Conservation (phyloP, 2,329 filamentous ascomycete genomes). For the Tolypocladium nubicola region DNA sequence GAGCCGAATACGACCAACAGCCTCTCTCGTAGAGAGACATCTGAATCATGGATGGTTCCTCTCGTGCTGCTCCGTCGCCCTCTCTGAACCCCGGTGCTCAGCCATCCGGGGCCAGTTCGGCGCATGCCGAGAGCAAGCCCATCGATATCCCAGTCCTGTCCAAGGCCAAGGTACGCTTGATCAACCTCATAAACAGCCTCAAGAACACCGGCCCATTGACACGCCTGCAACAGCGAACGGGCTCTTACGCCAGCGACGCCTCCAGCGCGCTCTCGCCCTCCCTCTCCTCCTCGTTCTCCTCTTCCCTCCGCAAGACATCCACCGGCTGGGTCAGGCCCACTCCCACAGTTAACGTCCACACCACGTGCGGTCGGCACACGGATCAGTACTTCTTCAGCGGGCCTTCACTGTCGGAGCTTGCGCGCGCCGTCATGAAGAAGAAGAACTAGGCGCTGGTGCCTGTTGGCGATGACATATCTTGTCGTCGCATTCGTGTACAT, state of each 20-base stretch:
- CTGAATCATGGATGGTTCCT: not conserved
- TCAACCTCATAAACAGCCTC: not conserved
- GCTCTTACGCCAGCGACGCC: conserved; percentile 18
- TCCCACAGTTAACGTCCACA: conserved; percentile 39
- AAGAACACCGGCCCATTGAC: conserved; percentile 8
- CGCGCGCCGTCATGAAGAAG: conserved; percentile 28
- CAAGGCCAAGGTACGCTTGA: conserved; percentile 12
- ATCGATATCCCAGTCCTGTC: conserved; percentile 8
- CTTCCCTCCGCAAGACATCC: conserved; percentile 18
- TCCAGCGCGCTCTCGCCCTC: conserved; percentile 6
- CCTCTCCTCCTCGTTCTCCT: conserved; percentile 10
- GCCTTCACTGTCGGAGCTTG: conserved; percentile 32
- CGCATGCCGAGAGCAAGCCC: conserved; percentile 5
- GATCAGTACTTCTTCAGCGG: conserved; percentile 43
- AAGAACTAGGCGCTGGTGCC: conserved; percentile 4
- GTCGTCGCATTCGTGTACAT: conserved; percentile 4
- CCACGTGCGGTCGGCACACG: conserved; percentile 44
- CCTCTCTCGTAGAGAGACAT: not conserved
- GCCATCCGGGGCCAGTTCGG: not conserved
- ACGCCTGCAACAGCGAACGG: conserved; percentile 13
- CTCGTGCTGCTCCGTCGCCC: conserved; percentile 5
- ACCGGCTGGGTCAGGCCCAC: conserved; percentile 23
- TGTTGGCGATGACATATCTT: not conserved
- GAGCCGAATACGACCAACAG: not conserved
- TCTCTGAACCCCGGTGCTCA: conserved; percentile 4